Evolutionary conservation across 345 rosid genomes (phyloP).

Genomic region (Hypericum androsaemum): DNA sequence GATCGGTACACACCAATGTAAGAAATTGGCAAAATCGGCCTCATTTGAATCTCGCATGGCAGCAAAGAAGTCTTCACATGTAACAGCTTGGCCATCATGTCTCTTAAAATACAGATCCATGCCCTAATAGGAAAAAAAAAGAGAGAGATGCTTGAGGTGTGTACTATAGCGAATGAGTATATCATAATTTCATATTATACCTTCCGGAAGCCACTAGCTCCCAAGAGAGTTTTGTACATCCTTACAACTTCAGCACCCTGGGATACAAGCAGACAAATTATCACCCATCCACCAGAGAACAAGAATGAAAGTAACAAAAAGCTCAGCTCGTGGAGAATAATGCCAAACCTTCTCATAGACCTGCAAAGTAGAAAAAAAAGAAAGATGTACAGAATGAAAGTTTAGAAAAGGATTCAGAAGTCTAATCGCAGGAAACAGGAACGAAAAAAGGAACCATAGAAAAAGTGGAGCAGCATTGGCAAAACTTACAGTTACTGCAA

Average conservation of each 20-base stretch:
- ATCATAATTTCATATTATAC: constrained; percentile 28
- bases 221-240: constrained; percentile 98
- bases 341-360: constrained; percentile 86
- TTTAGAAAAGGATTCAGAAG: constrained; percentile 14
- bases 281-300: neutral
- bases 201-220: constrained; percentile 84
- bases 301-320: no score
- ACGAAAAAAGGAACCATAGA: neutral
- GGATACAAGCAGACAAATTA: constrained; percentile 10
- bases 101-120: constrained; percentile 93
- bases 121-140: constrained; percentile 39
- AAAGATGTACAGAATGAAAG: constrained; percentile 14
- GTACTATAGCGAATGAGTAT: no score
- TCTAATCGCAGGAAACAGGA: constrained; percentile 9
- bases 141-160: constrained; percentile 1
- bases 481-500: constrained; percentile 71
- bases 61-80: constrained; percentile 94
- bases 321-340: neutral
- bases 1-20: constrained; percentile 49
- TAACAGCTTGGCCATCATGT: constrained; percentile 95
- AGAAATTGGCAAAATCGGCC: constrained; percentile 96
- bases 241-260: constrained; percentile 99
- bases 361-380: constrained; percentile 32
- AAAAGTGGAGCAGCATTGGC: neutral
- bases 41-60: constrained; percentile 97